Evolutionary conservation across 2,329 filamentous ascomycete genomes (phyloP), one percentile per base, ranked within the genome.

Genomic region (Ascochyta clinopodiicola): DNA sequence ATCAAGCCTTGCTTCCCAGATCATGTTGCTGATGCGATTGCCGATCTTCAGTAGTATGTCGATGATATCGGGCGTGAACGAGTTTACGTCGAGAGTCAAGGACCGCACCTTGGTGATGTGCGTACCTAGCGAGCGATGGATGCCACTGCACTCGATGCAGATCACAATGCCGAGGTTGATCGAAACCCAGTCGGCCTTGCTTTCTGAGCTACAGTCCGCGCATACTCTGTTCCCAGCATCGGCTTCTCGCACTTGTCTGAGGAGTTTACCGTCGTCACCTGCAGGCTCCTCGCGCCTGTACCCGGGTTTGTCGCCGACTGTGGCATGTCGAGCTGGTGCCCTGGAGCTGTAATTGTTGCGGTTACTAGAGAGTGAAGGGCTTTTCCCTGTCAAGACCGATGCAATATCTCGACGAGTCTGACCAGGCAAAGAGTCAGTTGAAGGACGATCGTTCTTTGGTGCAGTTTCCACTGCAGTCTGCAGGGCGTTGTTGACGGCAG

Each of bases 81-180:
- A 97, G 49, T 91, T 93, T 63, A 96, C 96, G 72, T 99, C 95
- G 37, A 99, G 83, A 0, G 95, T 99, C 37, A 99, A 83, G 12
- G 95, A 98, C 49, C 95, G 90, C 36, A 99, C 87, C 79, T 99
- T 99, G 76, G 92, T 96, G 71, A 99, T 97, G 75, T 99, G 95
- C 1, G 95, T 99, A 12, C 95, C 95, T 3, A 99, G 83, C 1
- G 94, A 98, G 37, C 95, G 88, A 76, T 99, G 95, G 59, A 99
- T 97, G 60, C 95, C 95, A 72, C 93, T 96, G 78, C 95, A 99
- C 76, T 99, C 94, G 72, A 97, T 97, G 78, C 95, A 99, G 19
- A 99, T 84, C 49, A 99, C 88, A 56, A 99, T 96, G 40, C 91
- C 95, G 4, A 99, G 83, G 69, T 99, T 99, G 77, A 99, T 96